Evolutionary conservation across 257 asterid genomes (phyloP), one percentile per base, ranked within the genome.

Genomic region (Solanum corneliomulleri): DNA sequence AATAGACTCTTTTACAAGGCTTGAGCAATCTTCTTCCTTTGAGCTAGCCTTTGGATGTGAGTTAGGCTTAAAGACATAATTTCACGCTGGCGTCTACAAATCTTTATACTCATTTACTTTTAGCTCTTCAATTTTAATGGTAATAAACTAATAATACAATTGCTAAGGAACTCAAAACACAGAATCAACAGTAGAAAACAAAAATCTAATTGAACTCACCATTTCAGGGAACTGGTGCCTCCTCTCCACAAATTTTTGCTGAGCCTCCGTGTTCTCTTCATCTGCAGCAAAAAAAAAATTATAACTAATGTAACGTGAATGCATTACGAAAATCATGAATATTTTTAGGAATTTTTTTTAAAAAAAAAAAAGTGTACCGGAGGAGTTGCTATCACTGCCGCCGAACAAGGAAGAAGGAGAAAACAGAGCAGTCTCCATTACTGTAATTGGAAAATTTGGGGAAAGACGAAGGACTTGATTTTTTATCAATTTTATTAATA

Each of bases 351-450:
- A 1, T 11, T 45, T 44, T 45, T 47, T 47, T 42, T 41, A 2
- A 10, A 11, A 13, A 11, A 75, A 25, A 74, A 39, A 72, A 66
- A 18, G 33, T 64, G 44, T 69, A 92, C 96, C 98, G 56, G 93
- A 85, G 71, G 96, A 92, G 85, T 85, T 87, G 52, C 58, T 91
- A 18, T 94, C 98, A 91, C 93, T 70, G 90, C 88, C 97, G 89
- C 92, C 95, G 88, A 96, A 96, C 31, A 96, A 96, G 18, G 99
- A 92, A 69, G 98, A 94, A 18, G 98, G 97, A 29, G 98, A 95
- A 91, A 96, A 96, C 27, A 96, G 93, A 72, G 99, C 99, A 64
- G 93, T 93, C 89, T 96, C 99, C 99, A 96, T 96, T 88, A 56
- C 75, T 47, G 89, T 66, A 9, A n/a, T 45, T 52, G 70, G 37